These are phyloP conservation scores for Salvia hispanica DNA, from an alignment of 257 asterid species.

Conservation along the genomic window DNA sequence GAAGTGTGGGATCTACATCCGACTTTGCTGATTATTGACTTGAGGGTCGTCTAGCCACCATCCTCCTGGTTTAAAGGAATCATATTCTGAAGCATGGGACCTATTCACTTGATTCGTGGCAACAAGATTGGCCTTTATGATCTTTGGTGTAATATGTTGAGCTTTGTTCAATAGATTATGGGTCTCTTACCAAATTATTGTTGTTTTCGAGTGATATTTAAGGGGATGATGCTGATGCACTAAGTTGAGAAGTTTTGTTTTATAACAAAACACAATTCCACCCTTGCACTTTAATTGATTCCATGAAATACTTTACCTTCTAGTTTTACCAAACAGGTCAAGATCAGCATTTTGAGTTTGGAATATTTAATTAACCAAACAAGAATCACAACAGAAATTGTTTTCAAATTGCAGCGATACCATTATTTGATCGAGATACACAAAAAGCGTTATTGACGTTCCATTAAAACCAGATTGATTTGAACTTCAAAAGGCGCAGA, in stretches of 20 bases:
- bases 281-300: too few species aligned
- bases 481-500: not conserved
- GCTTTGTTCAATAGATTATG: slow-evolving; percentile 11
- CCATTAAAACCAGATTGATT: not conserved
- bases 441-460: not conserved
- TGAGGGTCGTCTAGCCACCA: slow-evolving; percentile 2
- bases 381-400: too few species aligned
- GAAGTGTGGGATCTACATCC: not conserved
- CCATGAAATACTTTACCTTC: too few species aligned
- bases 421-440: too few species aligned
- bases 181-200: not conserved
- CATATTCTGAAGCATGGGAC: slow-evolving; percentile 9
- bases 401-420: too few species aligned
- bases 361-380: not conserved
- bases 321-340: too few species aligned
- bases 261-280: not conserved
- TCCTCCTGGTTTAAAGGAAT: slow-evolving; percentile 5
- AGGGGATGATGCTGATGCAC: not conserved
- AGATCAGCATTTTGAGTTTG: too few species aligned
- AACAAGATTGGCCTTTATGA: slow-evolving; percentile 11
- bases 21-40: not conserved
- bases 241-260: not conserved
- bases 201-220: not conserved
- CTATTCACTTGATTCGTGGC: not conserved
- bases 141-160: slow-evolving; percentile 3